Percentiles rank a stretch among this genome's conserved stretches.
These are phyloP conservation scores for Phialemonium atrogriseum DNA, from an alignment of 2,329 filamentous ascomycete genomes.

Conservation along the genomic window DNA sequence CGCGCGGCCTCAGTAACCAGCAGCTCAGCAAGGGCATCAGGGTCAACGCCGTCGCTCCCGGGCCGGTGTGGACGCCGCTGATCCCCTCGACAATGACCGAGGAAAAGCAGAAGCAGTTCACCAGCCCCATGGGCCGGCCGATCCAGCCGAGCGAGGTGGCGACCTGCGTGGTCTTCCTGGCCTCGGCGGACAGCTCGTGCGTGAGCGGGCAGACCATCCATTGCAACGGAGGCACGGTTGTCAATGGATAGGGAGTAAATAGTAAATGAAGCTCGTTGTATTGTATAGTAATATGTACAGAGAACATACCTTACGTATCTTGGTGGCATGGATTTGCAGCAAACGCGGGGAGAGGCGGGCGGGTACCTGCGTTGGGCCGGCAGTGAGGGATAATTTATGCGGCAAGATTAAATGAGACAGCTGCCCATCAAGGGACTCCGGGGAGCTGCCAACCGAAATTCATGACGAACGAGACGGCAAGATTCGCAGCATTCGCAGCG, in stretches of 20 bases:
- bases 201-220: conserved; percentile 62
- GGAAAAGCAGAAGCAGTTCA: conserved; percentile 64
- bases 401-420: no score
- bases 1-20: conserved; percentile 68
- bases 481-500: no score
- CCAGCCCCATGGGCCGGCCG: conserved; percentile 66
- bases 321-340: no score
- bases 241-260: conserved; percentile 44
- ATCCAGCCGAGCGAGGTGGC: conserved; percentile 77
- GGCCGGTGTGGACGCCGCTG: conserved; percentile 71
- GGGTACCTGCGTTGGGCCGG: no score
- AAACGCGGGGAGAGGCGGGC: no score
- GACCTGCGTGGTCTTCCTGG: conserved; percentile 74
- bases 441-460: no score
- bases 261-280: no score
- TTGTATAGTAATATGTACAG: no score
- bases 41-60: conserved; percentile 69
- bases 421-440: no score
- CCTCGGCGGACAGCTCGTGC: conserved; percentile 63
- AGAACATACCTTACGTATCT: no score
- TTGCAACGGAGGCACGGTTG: conserved; percentile 41
- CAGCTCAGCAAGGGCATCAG: conserved; percentile 63
- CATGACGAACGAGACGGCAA: no score
- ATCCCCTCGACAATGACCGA: conserved; percentile 66
- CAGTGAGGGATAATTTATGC: no score